A percentile compares a stretch with the other conserved stretches of the same genome.
Conservation (phyloP, 352 stramenopile species). For the Pythium periplocum region DNA sequence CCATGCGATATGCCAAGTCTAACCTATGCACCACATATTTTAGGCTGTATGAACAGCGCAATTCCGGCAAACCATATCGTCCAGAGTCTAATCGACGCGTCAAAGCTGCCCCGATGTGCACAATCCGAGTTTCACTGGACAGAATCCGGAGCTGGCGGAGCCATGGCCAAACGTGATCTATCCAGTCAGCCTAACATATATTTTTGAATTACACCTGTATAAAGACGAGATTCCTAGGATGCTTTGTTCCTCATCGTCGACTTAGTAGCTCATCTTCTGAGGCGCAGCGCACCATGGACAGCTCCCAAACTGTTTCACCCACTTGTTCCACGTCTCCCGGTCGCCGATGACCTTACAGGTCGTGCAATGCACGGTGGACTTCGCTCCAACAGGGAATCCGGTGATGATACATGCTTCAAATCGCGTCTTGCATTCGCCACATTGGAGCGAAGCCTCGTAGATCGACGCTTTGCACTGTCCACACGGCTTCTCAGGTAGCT, state of each 20-base stretch:
- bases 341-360: conserved; percentile 86
- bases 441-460: conserved; percentile 83
- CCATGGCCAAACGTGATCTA: no score
- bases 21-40: no score
- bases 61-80: conserved; percentile 31
- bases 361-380: conserved; percentile 85
- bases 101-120: conserved; percentile 19
- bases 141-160: not conserved
- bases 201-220: not conserved
- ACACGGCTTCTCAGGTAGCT: conserved; percentile 73
- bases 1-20: not conserved
- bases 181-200: not conserved
- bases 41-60: conserved; percentile 32
- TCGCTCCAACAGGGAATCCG: conserved; percentile 83
- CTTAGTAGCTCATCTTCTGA: conserved; percentile 83
- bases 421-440: conserved; percentile 67
- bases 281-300: conserved; percentile 77
- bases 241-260: not conserved
- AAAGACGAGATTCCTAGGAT: no score
- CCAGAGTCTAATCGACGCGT: conserved; percentile 11
- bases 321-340: conserved; percentile 87
- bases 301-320: conserved; percentile 81
- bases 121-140: conserved; percentile 5
- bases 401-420: conserved; percentile 89
- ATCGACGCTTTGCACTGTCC: conserved; percentile 74